Base-by-base conservation (phyloP, 2,329 filamentous ascomycete species). In the Zymoseptoria tritici region DNA sequence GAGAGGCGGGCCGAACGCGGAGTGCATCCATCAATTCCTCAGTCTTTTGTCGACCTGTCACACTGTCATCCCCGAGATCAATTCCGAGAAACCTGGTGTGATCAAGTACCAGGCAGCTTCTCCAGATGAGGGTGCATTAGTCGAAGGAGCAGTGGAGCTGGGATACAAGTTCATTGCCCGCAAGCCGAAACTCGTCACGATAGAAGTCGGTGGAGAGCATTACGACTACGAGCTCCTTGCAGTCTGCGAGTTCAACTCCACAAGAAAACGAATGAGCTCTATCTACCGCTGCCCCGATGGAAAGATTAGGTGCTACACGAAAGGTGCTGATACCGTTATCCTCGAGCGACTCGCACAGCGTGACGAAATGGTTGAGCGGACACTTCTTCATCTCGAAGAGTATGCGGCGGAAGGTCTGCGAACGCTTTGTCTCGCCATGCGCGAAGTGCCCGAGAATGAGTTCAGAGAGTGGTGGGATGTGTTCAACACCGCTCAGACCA, bases 21-120 rank as follows among this genome's bases (percentile, higher is more conserved):
- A 81, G n/a, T 80, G 79, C 21, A 89, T 90, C 64, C 80, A 96
- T 66, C 90, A 99, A 68, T 97, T 99, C 74, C 80, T 97, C 55
- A 83, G 89, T 2, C 81, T 99, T 16, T 81, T 99, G 29, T 82
- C 93, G 7, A 96, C 89, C 6, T 99, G 94, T 68, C 94, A 99
- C 74, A 99, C 94, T 0, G 94, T 99, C 66, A 99, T 99, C 70
- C 95, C 94, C 0, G 94, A 99, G 76, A 81, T 86, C 68, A 85
- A 85, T 55, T 89, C 91, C 51, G 87, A 91, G 67, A 89, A 89
- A 61, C 82, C 83, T 1, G 88, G 85, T 19, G 82, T 85, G 46
- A 97, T 99, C 80, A 97, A 95, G 76, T 99, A 99, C 68, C 95
- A 99, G 77, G 94, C 94, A 22, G 93, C 95, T 1, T 99, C 94